These are phyloP conservation scores for Leucoagaricus sp. DNA, from an alignment of 1,284 basidiomycete genomes.

Conservation along the genomic window DNA sequence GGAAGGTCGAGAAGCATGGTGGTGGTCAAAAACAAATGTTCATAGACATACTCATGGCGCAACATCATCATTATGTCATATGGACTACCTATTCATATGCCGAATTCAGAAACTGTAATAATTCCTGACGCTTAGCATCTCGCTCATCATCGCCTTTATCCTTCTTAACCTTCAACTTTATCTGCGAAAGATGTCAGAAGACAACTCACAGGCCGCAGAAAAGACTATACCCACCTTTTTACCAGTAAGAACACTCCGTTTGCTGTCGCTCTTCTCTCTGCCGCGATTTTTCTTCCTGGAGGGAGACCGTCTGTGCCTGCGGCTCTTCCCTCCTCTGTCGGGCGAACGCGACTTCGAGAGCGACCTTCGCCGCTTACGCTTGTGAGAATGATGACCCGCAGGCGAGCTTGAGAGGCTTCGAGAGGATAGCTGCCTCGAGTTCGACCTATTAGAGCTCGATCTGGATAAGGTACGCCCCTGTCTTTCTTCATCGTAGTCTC, in stretches of 20 bases:
- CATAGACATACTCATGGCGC: background rate
- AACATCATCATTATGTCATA: slow-evolving; percentile 15
- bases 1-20: slow-evolving; percentile 22
- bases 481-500: background rate
- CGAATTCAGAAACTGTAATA: slow-evolving; percentile 56
- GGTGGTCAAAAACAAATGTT: background rate
- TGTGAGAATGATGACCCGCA: background rate
- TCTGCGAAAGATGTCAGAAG: slow-evolving; percentile 33
- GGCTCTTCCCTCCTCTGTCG: slow-evolving; percentile 11
- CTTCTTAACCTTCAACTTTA: slow-evolving; percentile 61
- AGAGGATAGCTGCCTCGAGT: slow-evolving; percentile 1
- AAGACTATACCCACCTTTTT: slow-evolving; percentile 15
- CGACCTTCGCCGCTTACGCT: slow-evolving; percentile 6
- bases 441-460: background rate
- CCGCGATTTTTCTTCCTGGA: slow-evolving; percentile 1
- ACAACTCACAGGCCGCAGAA: background rate
- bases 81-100: slow-evolving; percentile 37
- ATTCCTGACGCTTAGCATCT: slow-evolving; percentile 52
- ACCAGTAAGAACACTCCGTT: slow-evolving; percentile 19
- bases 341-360: background rate
- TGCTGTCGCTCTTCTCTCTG: slow-evolving; percentile 15
- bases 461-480: slow-evolving; percentile 10
- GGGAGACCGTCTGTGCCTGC: slow-evolving; percentile 10
- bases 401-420: slow-evolving; percentile 1
- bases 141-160: slow-evolving; percentile 53